These are phyloP conservation scores for Nakazawaea ambrosiae DNA, from an alignment of 805 yeast genomes.

Conservation along the genomic window DNA sequence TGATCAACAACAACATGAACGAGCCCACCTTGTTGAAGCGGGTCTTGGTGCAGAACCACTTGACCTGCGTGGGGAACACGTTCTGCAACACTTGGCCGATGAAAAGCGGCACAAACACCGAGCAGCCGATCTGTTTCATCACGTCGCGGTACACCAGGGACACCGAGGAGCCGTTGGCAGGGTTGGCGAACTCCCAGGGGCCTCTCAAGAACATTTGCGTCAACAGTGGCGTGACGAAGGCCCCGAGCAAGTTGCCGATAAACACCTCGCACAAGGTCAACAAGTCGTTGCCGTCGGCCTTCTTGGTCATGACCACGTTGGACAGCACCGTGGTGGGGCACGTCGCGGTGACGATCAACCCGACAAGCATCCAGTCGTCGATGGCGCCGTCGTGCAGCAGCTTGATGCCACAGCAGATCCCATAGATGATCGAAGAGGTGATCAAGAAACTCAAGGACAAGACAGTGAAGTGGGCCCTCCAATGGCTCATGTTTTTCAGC, in stretches of 20 bases:
- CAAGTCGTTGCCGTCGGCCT: slow-evolving; percentile 77
- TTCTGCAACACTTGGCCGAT: slow-evolving; percentile 85
- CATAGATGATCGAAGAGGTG: slow-evolving; percentile 66
- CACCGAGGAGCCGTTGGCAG: slow-evolving; percentile 52
- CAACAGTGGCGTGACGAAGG: slow-evolving; percentile 81
- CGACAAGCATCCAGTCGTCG: slow-evolving; percentile 72
- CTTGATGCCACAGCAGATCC: slow-evolving; percentile 61
- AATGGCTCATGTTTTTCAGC: slow-evolving; percentile 55
- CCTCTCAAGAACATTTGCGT: slow-evolving; percentile 60
- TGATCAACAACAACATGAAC: slow-evolving; percentile 68
- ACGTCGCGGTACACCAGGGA: slow-evolving; percentile 59
- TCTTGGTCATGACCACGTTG: slow-evolving; percentile 85
- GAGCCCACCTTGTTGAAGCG: slow-evolving; percentile 69
- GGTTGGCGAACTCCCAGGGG: slow-evolving; percentile 74
- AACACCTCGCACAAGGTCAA: slow-evolving; percentile 80
- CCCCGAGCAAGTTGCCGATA: slow-evolving; percentile 79
- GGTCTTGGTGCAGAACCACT: slow-evolving; percentile 51
- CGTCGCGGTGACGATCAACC: slow-evolving; percentile 74
- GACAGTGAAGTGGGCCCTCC: slow-evolving; percentile 80
- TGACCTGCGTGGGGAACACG: slow-evolving; percentile 55
- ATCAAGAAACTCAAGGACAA: slow-evolving; percentile 62
- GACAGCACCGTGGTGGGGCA: slow-evolving; percentile 92
- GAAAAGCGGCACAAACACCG: slow-evolving; percentile 77
- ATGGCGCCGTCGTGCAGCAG: slow-evolving; percentile 51
- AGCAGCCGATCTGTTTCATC: slow-evolving; percentile 81